phyloP scores from a whole-genome alignment of 257 asterid genomes.

The Eucommia ulmoides region DNA sequence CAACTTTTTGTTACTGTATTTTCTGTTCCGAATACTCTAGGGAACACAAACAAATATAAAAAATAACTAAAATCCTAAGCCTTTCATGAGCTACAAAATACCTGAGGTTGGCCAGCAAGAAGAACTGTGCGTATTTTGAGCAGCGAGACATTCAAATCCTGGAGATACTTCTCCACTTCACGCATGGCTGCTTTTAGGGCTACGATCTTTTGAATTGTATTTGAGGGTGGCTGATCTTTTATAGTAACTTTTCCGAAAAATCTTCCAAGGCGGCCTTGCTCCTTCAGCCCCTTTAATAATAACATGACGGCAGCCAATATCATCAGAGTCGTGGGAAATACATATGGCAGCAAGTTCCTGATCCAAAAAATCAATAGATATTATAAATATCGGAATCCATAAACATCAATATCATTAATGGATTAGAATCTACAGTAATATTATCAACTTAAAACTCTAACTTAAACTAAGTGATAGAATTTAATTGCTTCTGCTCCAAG shows the following conservation, averaged over 20 bases:
- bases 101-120: constrained; percentile 96
- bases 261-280: constrained; percentile 96
- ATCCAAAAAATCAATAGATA: constrained; percentile 10
- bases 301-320: constrained; percentile 61
- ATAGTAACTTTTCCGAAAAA: constrained; percentile 81
- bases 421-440: background rate
- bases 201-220: constrained; percentile 80
- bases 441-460: background rate
- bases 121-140: constrained; percentile 74
- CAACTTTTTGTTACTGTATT: no score
- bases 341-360: constrained; percentile 76
- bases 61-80: no score
- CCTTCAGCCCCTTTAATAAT: constrained; percentile 81
- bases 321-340: constrained; percentile 68
- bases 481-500: no score
- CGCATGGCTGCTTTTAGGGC: constrained; percentile 91
- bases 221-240: constrained; percentile 89
- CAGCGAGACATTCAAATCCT: constrained; percentile 64
- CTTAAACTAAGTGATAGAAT: background rate
- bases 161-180: constrained; percentile 75
- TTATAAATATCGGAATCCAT: constrained; percentile 1
- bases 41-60: no score
- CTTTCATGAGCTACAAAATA: no score
- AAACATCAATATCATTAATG: background rate
- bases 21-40: no score